Base-by-base conservation (phyloP, 306 rosid species). In the Quercus aquifolioides region DNA sequence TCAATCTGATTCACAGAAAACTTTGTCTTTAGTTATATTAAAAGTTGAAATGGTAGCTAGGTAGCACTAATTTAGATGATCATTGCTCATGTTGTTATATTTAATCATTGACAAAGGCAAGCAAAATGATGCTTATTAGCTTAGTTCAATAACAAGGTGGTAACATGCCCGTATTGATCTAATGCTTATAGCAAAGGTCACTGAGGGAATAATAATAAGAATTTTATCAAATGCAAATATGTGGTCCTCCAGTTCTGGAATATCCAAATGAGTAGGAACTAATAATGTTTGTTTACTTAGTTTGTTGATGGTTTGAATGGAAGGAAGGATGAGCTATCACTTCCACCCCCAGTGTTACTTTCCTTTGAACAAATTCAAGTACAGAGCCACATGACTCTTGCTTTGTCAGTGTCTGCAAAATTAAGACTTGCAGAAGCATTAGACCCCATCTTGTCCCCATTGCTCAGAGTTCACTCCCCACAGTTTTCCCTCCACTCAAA, bases 381-480 rank as follows among this genome's bases (percentile, higher is more conserved):
- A 79, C 83, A 51, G 5, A 84, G 59, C 68, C 88, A 84, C 84
- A 84, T 85, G 90, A 74, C 76, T 14, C 65, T 55, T 63, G 75
- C 69, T 51, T 86, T 81, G 84, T 77, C 80, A 58, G 84, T 81
- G 84, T 76, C 72, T 23, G 69, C 13, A 38, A 72, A 80, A 63
- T 81, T 63, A 35, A 57, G 81, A 82, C 85, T 83, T 30, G 25
- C 63, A 81, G 28, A 79, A 82, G 21, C 19, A 30, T 74, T 75
- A 81, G 88, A 80, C 86, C 93, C 96, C 85, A 85, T 85, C 81
- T 83, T 54, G 78, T 80, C 82, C 59, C 89, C 80, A 54, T 76
- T 17, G 79, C 80, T 76, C 84, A 74, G 77, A 70, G 74, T 30
- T 81, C 74, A 55, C 31, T 21, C 26, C 68, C 68, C 9, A 58